Percentiles rank a stretch among this genome's conserved stretches.
phyloP scores from a whole-genome alignment of 192 early-diverging fungal genomes.

The Backusella liffmaniae region DNA sequence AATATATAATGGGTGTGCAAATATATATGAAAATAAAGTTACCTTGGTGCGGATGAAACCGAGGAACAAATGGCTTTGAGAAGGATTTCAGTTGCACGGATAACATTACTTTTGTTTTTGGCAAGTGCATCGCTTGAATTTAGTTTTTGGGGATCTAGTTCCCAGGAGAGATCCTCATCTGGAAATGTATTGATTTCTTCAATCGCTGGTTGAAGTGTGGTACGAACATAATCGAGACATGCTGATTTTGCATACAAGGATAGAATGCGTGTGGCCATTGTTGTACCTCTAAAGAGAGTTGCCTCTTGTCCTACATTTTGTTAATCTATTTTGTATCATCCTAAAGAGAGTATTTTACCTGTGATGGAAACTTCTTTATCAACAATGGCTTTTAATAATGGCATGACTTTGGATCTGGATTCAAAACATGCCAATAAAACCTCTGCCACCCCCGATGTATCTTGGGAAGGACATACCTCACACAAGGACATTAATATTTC shows the following conservation, averaged over 20 bases:
- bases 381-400: constrained; percentile 63
- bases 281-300: constrained; percentile 88
- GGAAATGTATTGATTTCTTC: constrained; percentile 50
- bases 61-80: constrained; percentile 82
- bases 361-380: constrained; percentile 69
- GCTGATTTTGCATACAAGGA: constrained; percentile 74
- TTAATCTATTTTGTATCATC: no score
- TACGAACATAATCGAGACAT: constrained; percentile 77
- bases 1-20: no score
- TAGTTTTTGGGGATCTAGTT: constrained; percentile 83
- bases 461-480: constrained; percentile 66
- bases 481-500: constrained; percentile 68
- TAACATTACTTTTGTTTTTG: constrained; percentile 75
- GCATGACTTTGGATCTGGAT: constrained; percentile 48
- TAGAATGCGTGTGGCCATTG: constrained; percentile 82
- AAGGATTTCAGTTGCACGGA: constrained; percentile 67
- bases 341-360: constrained; percentile 25
- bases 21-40: neutral
- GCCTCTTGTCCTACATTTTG: constrained; percentile 42
- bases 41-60: constrained; percentile 60
- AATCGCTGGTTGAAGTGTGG: constrained; percentile 74
- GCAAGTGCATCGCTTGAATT: constrained; percentile 57
- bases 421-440: constrained; percentile 73
- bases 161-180: constrained; percentile 62
- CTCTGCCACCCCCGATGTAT: constrained; percentile 73